phyloP scores from a whole-genome alignment of 345 rosid genomes.

The Arabis alpina region DNA sequence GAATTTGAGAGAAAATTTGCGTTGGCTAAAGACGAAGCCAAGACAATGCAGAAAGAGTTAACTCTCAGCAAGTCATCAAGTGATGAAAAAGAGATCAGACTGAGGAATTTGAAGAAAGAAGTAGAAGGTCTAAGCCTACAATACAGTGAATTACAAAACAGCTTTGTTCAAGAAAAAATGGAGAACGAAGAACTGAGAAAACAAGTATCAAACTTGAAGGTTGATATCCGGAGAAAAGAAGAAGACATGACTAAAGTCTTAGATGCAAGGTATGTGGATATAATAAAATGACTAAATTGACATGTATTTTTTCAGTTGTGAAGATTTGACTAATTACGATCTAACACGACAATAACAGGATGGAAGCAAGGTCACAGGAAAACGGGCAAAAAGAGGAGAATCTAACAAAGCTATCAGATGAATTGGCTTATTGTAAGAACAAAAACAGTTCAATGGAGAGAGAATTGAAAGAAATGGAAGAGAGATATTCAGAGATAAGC shows the following conservation, averaged over 20 bases:
- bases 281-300: conserved; percentile 7
- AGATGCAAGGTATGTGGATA: conserved; percentile 45
- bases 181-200: conserved; percentile 67
- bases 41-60: conserved; percentile 56
- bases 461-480: conserved; percentile 95
- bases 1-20: conserved; percentile 52
- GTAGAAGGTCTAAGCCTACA: conserved; percentile 53
- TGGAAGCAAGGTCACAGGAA: conserved; percentile 45
- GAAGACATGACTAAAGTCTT: conserved; percentile 47
- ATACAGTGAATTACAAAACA: conserved; percentile 52
- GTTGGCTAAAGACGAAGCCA: conserved; percentile 58
- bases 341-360: conserved; percentile 38
- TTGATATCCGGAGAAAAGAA: conserved; percentile 58
- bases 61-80: conserved; percentile 48
- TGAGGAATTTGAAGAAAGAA: conserved; percentile 55
- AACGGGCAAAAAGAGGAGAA: conserved; percentile 42
- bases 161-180: conserved; percentile 56
- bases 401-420: conserved; percentile 49
- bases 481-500: conserved; percentile 86
- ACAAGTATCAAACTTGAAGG: conserved; percentile 55
- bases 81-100: conserved; percentile 59
- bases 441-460: conserved; percentile 74
- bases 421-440: conserved; percentile 56
- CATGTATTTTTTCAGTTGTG: neutral
- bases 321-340: conserved; percentile 7